These are phyloP conservation scores for Neopestalotiopsis sp. DNA, from an alignment of 2,329 filamentous ascomycete genomes.

Conservation along the genomic window DNA sequence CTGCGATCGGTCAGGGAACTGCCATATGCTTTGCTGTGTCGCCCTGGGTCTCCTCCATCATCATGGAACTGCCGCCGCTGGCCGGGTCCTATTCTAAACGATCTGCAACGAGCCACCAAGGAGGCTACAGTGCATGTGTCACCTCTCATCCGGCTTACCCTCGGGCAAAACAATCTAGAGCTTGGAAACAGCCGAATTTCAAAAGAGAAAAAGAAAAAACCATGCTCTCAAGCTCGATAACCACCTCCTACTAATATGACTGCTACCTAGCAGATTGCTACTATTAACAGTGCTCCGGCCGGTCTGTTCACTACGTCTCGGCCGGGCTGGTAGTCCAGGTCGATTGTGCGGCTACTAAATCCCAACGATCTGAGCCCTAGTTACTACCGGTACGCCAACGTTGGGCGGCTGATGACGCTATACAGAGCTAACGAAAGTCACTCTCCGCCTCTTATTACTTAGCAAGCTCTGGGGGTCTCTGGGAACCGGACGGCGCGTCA, in stretches of 20 bases:
- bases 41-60: background rate
- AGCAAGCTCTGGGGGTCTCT: background rate
- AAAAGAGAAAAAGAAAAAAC: background rate
- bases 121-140: background rate
- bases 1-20: background rate
- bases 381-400: constrained; percentile 7
- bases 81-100: background rate
- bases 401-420: constrained; percentile 14
- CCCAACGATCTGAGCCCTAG: constrained; percentile 3
- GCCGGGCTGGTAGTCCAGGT: background rate
- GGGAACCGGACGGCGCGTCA: constrained; percentile 16
- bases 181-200: background rate
- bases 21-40: background rate
- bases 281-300: background rate
- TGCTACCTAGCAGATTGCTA: too few relatives aligned
- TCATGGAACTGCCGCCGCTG: background rate
- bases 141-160: background rate
- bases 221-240: background rate
- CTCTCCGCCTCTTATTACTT: constrained; percentile 2
- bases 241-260: too few relatives aligned
- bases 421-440: constrained; percentile 10
- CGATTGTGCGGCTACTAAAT: background rate
- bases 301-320: background rate
- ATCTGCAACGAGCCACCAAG: background rate
- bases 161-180: background rate